Conservation (phyloP, 1,139 yeast genomes). For the Lodderomyces elongisporus region DNA sequence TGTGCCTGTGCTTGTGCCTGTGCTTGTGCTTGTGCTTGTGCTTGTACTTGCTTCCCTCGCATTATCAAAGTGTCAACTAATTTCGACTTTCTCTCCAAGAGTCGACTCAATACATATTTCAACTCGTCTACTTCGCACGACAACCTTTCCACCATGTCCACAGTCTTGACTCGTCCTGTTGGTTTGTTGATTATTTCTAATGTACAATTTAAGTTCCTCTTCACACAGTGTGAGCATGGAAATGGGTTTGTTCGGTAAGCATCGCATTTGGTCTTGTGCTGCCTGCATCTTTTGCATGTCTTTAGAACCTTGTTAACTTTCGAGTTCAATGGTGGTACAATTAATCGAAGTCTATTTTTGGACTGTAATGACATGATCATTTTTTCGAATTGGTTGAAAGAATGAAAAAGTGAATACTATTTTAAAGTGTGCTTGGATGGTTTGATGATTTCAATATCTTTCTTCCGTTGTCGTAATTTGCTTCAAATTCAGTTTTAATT, state of each 20-base stretch:
- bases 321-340: conserved; percentile 15
- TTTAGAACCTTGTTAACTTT: conserved; percentile 34
- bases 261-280: conserved; percentile 63
- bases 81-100: conserved; percentile 21
- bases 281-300: conserved; percentile 60
- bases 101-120: conserved; percentile 12
- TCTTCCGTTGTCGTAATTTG: too few species aligned
- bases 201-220: conserved; percentile 47
- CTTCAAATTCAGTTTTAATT: too few species aligned
- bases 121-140: conserved; percentile 22
- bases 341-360: conserved; percentile 20
- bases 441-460: too few species aligned
- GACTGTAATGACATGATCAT: conserved; percentile 21
- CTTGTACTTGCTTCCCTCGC: conserved; percentile 13
- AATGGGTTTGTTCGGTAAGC: conserved; percentile 46
- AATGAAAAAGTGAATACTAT: background rate
- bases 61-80: conserved; percentile 22
- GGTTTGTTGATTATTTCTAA: conserved; percentile 37
- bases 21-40: conserved; percentile 1
- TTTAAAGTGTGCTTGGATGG: too few species aligned
- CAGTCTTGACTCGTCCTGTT: conserved; percentile 22
- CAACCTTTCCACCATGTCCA: conserved; percentile 30
- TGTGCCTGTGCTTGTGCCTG: conserved; percentile 1
- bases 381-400: background rate
- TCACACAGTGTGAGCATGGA: conserved; percentile 55